Conservation (phyloP, 495 filamentous ascomycete species). For the Ascodesmis nigricans region DNA sequence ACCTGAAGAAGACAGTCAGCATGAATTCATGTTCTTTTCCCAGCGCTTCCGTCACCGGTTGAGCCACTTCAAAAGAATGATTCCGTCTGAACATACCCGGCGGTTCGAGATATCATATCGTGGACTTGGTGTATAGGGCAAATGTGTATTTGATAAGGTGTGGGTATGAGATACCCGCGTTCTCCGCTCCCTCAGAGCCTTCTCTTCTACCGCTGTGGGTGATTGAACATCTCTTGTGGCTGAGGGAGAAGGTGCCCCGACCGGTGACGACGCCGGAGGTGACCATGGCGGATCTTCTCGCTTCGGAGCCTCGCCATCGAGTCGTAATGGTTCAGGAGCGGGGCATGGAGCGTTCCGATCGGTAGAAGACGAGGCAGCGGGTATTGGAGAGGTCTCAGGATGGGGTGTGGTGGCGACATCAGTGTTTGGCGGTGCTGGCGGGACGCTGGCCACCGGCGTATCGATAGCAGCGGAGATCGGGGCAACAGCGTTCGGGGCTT, state of each 20-base stretch:
- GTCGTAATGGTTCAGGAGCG: neutral
- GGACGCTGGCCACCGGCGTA: neutral
- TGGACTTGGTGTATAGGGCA: neutral
- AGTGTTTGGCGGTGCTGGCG: neutral
- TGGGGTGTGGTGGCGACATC: neutral
- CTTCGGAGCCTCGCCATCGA: neutral
- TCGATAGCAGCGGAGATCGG: neutral
- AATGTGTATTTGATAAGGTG: neutral
- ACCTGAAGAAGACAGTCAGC: conserved; percentile 25
- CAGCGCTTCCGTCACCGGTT: neutral
- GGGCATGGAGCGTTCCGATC: too few species aligned
- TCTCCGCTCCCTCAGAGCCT: conserved; percentile 3
- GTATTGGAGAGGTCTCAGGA: too few species aligned
- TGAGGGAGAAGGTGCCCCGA: neutral
- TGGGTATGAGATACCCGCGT: conserved; percentile 10
- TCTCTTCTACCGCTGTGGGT: neutral
- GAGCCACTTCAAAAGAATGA: too few species aligned
- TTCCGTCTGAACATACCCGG: neutral
- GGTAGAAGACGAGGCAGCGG: too few species aligned
- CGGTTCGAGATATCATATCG: neutral
- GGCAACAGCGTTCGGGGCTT: conserved; percentile 2
- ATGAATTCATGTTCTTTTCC: conserved; percentile 1
- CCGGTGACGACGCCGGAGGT: neutral
- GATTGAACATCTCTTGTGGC: neutral
- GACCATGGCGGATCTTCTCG: neutral